These are phyloP conservation scores for Fomes fomentarius DNA, from an alignment of 1,284 basidiomycete genomes.

Conservation along the genomic window DNA sequence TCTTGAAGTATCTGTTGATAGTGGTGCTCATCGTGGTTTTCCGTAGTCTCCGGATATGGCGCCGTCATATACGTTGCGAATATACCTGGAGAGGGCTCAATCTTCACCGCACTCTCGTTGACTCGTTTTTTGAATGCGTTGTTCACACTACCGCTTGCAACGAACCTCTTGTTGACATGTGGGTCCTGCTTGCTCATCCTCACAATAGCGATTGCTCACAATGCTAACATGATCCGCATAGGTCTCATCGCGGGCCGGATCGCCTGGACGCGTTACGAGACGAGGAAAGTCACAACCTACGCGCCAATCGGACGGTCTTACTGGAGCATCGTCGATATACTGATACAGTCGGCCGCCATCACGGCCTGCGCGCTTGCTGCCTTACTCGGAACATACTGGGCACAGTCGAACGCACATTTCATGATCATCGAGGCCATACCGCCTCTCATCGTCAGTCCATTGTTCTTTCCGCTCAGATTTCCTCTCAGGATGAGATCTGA, in stretches of 20 bases:
- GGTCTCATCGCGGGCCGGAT: conserved; percentile 17
- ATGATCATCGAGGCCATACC: conserved; percentile 6
- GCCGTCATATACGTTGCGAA: conserved; percentile 9
- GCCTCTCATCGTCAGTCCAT: conserved; percentile 12
- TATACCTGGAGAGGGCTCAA: not conserved
- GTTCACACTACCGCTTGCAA: conserved; percentile 12
- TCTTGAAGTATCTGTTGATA: too few species aligned
- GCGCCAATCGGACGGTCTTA: not conserved
- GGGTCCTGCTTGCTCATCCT: not conserved
- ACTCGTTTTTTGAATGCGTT: conserved; percentile 8
- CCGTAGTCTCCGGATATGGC: conserved; percentile 19
- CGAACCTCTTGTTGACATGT: conserved; percentile 17
- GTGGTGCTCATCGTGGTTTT: too few species aligned
- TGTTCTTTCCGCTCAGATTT: not conserved
- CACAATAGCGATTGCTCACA: not conserved
- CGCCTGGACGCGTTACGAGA: conserved; percentile 11
- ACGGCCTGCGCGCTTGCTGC: conserved; percentile 3
- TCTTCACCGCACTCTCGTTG: conserved; percentile 5
- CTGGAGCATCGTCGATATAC: conserved; percentile 7
- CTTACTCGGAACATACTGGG: conserved; percentile 7
- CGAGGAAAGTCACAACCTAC: not conserved
- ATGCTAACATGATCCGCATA: not conserved
- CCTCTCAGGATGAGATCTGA: not conserved
- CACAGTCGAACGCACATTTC: conserved; percentile 5
- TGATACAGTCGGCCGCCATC: conserved; percentile 12